Conservation (phyloP, 2,329 filamentous ascomycete species). For the Colletotrichum spinosum region DNA sequence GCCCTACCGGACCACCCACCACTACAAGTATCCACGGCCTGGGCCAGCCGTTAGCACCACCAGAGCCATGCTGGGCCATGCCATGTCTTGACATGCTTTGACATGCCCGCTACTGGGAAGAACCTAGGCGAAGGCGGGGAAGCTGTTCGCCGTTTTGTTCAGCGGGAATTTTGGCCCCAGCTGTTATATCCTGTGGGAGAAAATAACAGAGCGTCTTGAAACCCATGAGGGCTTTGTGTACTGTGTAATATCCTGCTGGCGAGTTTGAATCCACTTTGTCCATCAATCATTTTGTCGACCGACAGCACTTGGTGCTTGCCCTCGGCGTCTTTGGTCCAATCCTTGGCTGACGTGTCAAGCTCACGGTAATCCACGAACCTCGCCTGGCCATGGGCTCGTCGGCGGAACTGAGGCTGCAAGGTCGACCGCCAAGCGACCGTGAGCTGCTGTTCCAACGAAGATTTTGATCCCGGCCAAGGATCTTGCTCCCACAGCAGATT, state of each 20-base stretch:
- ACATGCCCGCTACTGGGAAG: constrained; percentile 9
- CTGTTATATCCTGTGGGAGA: too few species aligned
- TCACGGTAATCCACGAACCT: not conserved
- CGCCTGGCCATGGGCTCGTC: not conserved
- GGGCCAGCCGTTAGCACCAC: too few species aligned
- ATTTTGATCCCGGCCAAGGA: not conserved
- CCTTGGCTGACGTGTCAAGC: not conserved
- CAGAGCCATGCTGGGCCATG: constrained; percentile 7
- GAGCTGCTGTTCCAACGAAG: not conserved
- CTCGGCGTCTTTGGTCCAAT: too few species aligned
- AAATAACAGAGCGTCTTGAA: too few species aligned
- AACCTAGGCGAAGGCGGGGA: constrained; percentile 21
- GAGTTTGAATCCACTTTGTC: constrained; percentile 13
- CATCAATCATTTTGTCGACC: not conserved
- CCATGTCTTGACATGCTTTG: constrained; percentile 13
- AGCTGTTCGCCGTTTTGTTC: constrained; percentile 15
- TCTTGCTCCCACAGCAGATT: not conserved
- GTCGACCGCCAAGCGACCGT: constrained; percentile 4
- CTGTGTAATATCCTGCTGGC: too few species aligned
- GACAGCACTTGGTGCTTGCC: too few species aligned
- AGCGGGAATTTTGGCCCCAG: constrained; percentile 17
- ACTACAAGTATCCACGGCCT: too few species aligned
- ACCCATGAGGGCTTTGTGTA: too few species aligned
- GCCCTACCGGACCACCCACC: constrained; percentile 7
- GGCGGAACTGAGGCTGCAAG: not conserved